Evolutionary conservation across 2,329 filamentous ascomycete species (phyloP).

Genomic region (Verticillium zaregamsianum): DNA sequence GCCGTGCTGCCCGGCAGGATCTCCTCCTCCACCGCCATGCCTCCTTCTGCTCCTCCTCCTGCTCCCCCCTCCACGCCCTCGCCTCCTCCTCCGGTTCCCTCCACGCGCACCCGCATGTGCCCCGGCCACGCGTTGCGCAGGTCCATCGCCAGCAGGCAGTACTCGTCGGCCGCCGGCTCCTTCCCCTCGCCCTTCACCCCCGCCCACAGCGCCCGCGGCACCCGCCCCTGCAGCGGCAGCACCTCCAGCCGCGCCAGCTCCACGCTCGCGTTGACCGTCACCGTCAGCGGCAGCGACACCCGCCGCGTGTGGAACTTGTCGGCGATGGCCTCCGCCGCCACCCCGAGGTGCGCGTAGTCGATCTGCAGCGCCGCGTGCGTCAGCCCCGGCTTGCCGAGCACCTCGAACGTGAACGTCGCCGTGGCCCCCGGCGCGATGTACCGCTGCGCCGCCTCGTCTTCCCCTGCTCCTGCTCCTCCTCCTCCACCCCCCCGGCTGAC

Average conservation of each 20-base stretch:
- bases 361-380: slow-evolving; percentile 77
- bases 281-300: slow-evolving; percentile 71
- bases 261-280: slow-evolving; percentile 89
- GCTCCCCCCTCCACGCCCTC: background rate
- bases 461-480: no score
- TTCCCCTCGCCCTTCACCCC: slow-evolving; percentile 28
- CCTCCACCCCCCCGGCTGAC: slow-evolving; percentile 33
- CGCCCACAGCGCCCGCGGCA: slow-evolving; percentile 59
- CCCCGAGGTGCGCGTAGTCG: slow-evolving; percentile 80
- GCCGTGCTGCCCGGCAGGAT: slow-evolving; percentile 66
- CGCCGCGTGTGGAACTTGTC: slow-evolving; percentile 81
- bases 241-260: slow-evolving; percentile 79
- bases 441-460: slow-evolving; percentile 40
- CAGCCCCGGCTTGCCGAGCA: slow-evolving; percentile 80
- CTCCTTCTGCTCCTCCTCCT: slow-evolving; percentile 22
- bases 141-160: slow-evolving; percentile 78
- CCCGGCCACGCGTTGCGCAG: slow-evolving; percentile 88
- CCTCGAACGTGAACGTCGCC: slow-evolving; percentile 74
- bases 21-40: slow-evolving; percentile 45
- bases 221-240: slow-evolving; percentile 63
- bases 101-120: slow-evolving; percentile 64
- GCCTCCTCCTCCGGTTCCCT: slow-evolving; percentile 23
- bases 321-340: slow-evolving; percentile 60
- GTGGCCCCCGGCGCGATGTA: slow-evolving; percentile 65
- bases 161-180: slow-evolving; percentile 46